phyloP scores from a whole-genome alignment of 2,329 filamentous ascomycete species.

The Hymenoscyphus fraxineus region DNA sequence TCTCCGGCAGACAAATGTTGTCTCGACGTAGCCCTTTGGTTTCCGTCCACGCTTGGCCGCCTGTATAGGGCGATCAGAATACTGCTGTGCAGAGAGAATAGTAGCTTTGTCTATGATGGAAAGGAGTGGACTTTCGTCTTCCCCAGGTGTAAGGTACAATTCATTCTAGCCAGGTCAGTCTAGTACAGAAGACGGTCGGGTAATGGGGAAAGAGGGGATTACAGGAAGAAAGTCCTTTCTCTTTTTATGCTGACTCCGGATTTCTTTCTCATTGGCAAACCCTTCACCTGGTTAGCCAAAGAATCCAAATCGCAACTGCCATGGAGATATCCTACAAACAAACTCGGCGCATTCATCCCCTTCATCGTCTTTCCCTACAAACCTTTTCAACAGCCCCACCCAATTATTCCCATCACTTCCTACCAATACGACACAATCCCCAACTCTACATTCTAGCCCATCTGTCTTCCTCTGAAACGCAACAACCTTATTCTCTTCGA shows the following conservation, averaged over 20 bases:
- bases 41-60: constrained; percentile 68
- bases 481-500: constrained; percentile 59
- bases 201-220: constrained; percentile 20
- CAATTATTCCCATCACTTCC: constrained; percentile 76
- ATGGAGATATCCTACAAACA: constrained; percentile 50
- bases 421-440: constrained; percentile 83
- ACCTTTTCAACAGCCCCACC: constrained; percentile 85
- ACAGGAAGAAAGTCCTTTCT: constrained; percentile 72
- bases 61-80: constrained; percentile 65
- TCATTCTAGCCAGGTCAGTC: constrained; percentile 61
- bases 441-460: constrained; percentile 72
- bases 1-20: constrained; percentile 83
- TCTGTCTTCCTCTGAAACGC: constrained; percentile 71
- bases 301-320: neutral
- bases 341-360: constrained; percentile 80
- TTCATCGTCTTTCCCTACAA: constrained; percentile 69
- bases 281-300: constrained; percentile 36
- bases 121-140: constrained; percentile 79
- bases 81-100: constrained; percentile 69
- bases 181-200: constrained; percentile 16
- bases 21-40: constrained; percentile 59
- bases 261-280: constrained; percentile 90
- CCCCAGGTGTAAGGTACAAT: constrained; percentile 83
- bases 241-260: constrained; percentile 79
- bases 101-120: constrained; percentile 88